Conservation (phyloP, 306 rosid species). For the Rosa lucieae region DNA sequence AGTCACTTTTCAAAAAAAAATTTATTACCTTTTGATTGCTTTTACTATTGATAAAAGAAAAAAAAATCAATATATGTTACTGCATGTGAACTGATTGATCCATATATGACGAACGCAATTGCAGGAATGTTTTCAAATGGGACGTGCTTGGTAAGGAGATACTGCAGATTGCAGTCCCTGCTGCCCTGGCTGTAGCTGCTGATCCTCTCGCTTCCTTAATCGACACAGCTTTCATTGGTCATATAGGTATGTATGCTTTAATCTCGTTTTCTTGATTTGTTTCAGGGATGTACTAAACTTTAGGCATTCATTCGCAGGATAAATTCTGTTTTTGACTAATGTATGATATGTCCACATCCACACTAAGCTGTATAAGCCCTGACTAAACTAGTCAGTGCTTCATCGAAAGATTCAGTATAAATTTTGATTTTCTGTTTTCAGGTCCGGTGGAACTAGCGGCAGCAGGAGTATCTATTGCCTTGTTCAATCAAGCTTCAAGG, state of each 20-base stretch:
- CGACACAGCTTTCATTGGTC: constrained; percentile 97
- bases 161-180: constrained; percentile 83
- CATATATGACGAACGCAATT: background rate
- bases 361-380: no score
- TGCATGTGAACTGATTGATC: background rate
- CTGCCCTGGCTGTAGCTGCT: constrained; percentile 94
- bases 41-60: background rate
- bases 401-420: background rate
- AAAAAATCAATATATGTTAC: background rate
- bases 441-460: constrained; percentile 98
- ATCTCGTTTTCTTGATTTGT: background rate
- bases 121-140: constrained; percentile 71
- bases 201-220: constrained; percentile 97
- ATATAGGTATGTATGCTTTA: constrained; percentile 50
- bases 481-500: constrained; percentile 96
- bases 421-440: constrained; percentile 8
- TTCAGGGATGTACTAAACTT: background rate
- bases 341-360: background rate
- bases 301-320: background rate
- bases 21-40: background rate
- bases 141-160: constrained; percentile 75
- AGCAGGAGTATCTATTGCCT: constrained; percentile 87
- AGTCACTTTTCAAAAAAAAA: background rate
- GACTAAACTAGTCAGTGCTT: background rate
- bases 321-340: background rate